Base-by-base conservation (phyloP, 352 stramenopile genomes). In the Phytophthora nicotianae region DNA sequence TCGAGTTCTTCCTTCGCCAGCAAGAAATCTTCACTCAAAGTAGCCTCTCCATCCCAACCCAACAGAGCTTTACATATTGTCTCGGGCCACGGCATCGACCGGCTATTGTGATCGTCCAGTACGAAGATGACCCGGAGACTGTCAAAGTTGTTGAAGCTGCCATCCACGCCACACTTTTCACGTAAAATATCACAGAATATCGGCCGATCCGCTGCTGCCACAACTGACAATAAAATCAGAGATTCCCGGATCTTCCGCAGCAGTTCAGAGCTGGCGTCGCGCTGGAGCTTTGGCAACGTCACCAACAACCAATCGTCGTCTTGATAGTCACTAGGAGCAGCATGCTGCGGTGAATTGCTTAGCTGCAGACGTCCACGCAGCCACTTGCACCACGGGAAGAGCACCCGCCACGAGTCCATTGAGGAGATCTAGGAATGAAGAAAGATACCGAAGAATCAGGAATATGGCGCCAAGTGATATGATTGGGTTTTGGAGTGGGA, bases 311-410 rank as follows among this genome's bases (percentile, higher is more conserved):
- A 74, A 48, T 41, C 21, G 14, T 24, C 10, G 11, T 19, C 7
- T 16, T 41, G 57, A 11, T 11, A 24, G 56, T 55, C 48, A 14
- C 5, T 4, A 54, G 52, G 42, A 32, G 20, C 26, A 45, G 43
- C 19, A 42, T 51, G 33, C 4, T 6, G 20, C 2, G 48, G 63
- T 62, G 32, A 23, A 13, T 68, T 61, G 21, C 72, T 40, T 8
- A 74, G 38, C 40, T 69, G 62, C 19, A 79, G 59, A 8, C 65
- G 59, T 11, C 65, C 54, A n/a, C 65, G 59, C 41, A 78, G 50
- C 45, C 47, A 65, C 40, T 67, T 64, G 55, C 68, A 71, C 66
- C 67, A 78, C 20, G 70, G 70, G 41, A 68, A 62, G 14, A 77
- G 46, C 23, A 55, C 57, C 1, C 32, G 14, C 65, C 57, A 75